Conservation (phyloP, 2,329 filamentous ascomycete genomes). For the Didymella sp. region DNA sequence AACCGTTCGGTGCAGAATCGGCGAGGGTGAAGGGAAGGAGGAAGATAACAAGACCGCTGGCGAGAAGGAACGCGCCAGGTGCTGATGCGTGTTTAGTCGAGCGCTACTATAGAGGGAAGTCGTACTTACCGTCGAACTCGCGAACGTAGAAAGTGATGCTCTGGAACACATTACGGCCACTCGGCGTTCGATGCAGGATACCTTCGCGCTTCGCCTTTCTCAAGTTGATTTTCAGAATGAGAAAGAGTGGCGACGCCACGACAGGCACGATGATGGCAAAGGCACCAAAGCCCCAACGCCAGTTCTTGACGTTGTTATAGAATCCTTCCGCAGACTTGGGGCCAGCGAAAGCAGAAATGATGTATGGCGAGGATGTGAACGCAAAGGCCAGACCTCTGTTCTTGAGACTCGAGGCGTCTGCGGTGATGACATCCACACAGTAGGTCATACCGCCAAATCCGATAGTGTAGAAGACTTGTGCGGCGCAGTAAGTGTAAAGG, state of each 20-base stretch:
- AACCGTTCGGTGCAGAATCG: slow-evolving; percentile 52
- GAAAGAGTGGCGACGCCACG: slow-evolving; percentile 65
- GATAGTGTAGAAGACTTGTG: slow-evolving; percentile 51
- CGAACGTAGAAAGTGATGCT: slow-evolving; percentile 51
- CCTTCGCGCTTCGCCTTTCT: slow-evolving; percentile 63
- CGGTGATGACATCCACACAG: slow-evolving; percentile 68
- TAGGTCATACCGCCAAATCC: slow-evolving; percentile 68
- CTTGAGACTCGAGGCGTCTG: slow-evolving; percentile 66
- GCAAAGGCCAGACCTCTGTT: slow-evolving; percentile 66
- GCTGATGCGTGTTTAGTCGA: slow-evolving; percentile 32
- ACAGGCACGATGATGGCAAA: slow-evolving; percentile 69
- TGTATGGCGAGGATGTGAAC: slow-evolving; percentile 36
- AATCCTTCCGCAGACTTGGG: slow-evolving; percentile 52
- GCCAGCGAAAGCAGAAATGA: slow-evolving; percentile 25
- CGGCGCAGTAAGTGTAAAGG: slow-evolving; percentile 49
- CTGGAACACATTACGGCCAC: slow-evolving; percentile 54
- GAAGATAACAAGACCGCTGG: slow-evolving; percentile 55
- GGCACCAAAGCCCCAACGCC: slow-evolving; percentile 69
- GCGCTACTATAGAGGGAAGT: too few species aligned
- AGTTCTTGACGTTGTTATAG: slow-evolving; percentile 38
- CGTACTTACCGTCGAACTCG: slow-evolving; percentile 55
- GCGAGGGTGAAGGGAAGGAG: slow-evolving; percentile 62
- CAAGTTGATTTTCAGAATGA: slow-evolving; percentile 58
- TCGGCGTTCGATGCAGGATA: slow-evolving; percentile 56
- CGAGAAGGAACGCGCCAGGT: slow-evolving; percentile 55